These are phyloP conservation scores for Penicillium angulare DNA, from an alignment of 495 filamentous ascomycete genomes.

Conservation along the genomic window DNA sequence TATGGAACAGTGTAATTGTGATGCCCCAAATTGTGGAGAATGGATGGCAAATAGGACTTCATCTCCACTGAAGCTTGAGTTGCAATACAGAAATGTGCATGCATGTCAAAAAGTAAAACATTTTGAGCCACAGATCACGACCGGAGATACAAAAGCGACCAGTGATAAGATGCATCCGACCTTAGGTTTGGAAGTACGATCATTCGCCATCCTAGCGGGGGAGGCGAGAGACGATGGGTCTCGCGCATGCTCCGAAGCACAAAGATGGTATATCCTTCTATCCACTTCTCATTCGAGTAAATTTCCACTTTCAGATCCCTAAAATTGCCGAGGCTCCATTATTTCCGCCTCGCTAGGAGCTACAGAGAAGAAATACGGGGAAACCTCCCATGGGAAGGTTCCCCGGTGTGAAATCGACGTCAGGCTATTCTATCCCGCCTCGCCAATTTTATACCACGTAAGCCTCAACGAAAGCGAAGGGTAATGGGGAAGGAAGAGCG, in stretches of 20 bases:
- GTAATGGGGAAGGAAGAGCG: no score
- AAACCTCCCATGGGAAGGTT: no score
- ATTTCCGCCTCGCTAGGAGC: no score
- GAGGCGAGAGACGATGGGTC: conserved; percentile 6
- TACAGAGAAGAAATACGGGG: no score
- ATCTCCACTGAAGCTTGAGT: not conserved
- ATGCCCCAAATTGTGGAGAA: not conserved
- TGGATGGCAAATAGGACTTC: not conserved
- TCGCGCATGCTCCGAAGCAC: not conserved
- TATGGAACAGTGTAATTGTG: not conserved
- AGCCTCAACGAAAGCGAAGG: no score
- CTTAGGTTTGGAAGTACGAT: not conserved
- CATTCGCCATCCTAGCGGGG: conserved; percentile 23
- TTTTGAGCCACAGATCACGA: not conserved
- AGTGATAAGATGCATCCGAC: not conserved
- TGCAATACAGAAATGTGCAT: no score
- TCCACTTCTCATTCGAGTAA: not conserved
- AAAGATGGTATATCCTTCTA: not conserved
- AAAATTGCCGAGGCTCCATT: no score
- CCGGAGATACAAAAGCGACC: not conserved
- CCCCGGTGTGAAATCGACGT: no score
- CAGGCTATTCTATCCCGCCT: no score
- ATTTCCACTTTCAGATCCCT: not conserved
- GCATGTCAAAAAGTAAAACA: not conserved
- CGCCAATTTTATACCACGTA: no score